Evolutionary conservation across 257 asterid genomes (phyloP).

Genomic region (Ballota nigra): DNA sequence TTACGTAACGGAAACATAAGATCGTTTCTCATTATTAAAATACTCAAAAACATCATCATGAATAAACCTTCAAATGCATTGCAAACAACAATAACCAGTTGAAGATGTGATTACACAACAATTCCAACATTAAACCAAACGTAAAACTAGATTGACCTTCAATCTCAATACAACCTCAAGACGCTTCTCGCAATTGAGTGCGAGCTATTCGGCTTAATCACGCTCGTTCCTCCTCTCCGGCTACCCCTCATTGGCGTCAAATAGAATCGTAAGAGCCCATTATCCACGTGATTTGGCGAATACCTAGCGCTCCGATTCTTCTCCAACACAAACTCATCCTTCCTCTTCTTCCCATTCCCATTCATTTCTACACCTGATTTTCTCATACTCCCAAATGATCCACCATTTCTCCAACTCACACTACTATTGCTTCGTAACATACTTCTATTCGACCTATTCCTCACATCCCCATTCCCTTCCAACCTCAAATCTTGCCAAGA

Average conservation of each 20-base stretch:
- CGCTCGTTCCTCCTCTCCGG: conserved; percentile 54
- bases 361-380: conserved; percentile 49
- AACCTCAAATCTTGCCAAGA: conserved; percentile 70
- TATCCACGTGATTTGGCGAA: conserved; percentile 71
- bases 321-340: conserved; percentile 72
- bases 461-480: conserved; percentile 36
- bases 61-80: conserved; percentile 26
- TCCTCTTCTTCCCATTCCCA: conserved; percentile 48
- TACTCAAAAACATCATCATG: conserved; percentile 32
- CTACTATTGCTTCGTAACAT: conserved; percentile 76
- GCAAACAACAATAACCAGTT: conserved; percentile 28
- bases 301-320: conserved; percentile 77
- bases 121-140: conserved; percentile 20
- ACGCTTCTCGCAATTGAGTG: conserved; percentile 74
- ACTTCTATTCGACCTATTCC: conserved; percentile 45
- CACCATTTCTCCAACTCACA: conserved; percentile 70
- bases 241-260: conserved; percentile 83
- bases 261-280: conserved; percentile 77
- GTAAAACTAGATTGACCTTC: conserved; percentile 38
- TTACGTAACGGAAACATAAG: neutral
- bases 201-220: conserved; percentile 53
- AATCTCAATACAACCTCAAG: conserved; percentile 57
- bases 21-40: conserved; percentile 39
- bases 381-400: conserved; percentile 65
- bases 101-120: conserved; percentile 34